phyloP scores from a whole-genome alignment of 345 rosid genomes.

The Eutrema japonicum region DNA sequence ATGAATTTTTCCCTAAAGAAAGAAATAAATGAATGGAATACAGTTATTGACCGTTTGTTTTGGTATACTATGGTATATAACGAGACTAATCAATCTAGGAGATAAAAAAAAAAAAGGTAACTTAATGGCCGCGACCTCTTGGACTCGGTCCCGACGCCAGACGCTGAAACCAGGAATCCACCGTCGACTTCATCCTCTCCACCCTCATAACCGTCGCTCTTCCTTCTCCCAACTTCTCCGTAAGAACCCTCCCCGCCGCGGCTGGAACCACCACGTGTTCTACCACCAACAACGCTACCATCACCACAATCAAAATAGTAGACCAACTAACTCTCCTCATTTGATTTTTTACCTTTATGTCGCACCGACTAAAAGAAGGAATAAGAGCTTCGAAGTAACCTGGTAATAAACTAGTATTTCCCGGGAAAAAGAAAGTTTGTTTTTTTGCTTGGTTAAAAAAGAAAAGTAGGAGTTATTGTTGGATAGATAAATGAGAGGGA shows the following conservation, averaged over 20 bases:
- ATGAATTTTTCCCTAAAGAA: slow-evolving; percentile 4
- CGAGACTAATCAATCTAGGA: not conserved
- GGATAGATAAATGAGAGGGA: slow-evolving; percentile 17
- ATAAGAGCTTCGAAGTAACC: slow-evolving; percentile 1
- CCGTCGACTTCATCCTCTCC: slow-evolving; percentile 34
- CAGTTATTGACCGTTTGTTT: slow-evolving; percentile 20
- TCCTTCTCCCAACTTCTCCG: slow-evolving; percentile 23
- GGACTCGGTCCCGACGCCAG: slow-evolving; percentile 43
- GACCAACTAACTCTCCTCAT: slow-evolving; percentile 41
- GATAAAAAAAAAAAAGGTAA: not conserved
- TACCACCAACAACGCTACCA: slow-evolving; percentile 26
- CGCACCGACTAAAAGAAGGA: not conserved
- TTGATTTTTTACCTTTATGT: not conserved
- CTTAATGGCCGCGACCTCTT: slow-evolving; percentile 43
- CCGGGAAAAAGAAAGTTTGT: not conserved
- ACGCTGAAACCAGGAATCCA: slow-evolving; percentile 45
- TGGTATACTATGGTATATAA: not conserved
- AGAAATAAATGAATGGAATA: slow-evolving; percentile 30
- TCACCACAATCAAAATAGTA: slow-evolving; percentile 34
- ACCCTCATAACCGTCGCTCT: slow-evolving; percentile 23
- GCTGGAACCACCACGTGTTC: slow-evolving; percentile 39
- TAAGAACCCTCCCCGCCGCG: slow-evolving; percentile 39
- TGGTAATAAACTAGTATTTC: not conserved
- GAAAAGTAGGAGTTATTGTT: slow-evolving; percentile 14
- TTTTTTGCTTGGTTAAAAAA: not conserved